A percentile compares a stretch with the other conserved stretches of the same genome.
These are phyloP conservation scores for Immersiporthe knoxdaviesiana DNA, from an alignment of 2,329 filamentous ascomycete species.

Conservation along the genomic window DNA sequence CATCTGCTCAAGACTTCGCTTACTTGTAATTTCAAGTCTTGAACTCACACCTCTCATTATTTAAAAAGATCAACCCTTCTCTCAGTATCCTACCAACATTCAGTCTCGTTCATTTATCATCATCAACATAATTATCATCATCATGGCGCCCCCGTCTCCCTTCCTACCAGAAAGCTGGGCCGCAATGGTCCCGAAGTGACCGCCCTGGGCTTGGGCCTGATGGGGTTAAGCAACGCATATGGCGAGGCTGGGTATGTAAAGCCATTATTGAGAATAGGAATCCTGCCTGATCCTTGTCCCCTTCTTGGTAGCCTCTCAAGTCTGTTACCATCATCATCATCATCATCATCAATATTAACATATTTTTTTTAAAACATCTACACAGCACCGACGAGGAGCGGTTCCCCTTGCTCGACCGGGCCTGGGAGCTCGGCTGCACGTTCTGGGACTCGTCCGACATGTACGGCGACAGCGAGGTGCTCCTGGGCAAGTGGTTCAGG, in stretches of 20 bases:
- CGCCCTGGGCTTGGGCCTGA: constrained; percentile 35
- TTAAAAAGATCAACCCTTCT: too few species aligned
- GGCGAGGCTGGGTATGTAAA: constrained; percentile 26
- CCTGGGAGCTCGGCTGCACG: constrained; percentile 52
- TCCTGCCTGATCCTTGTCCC: too few species aligned
- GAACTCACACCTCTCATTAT: too few species aligned
- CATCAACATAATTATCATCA: neutral
- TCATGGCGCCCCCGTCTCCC: neutral
- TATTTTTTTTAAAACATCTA: neutral
- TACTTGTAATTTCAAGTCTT: neutral
- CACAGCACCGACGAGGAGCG: constrained; percentile 52
- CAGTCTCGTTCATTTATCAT: too few species aligned
- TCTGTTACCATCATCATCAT: neutral
- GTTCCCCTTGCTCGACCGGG: constrained; percentile 54
- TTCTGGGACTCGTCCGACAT: constrained; percentile 56
- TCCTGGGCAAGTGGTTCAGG: constrained; percentile 56
- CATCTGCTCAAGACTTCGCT: neutral
- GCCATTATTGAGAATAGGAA: too few species aligned
- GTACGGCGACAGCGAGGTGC: constrained; percentile 52
- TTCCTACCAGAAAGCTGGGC: constrained; percentile 32
- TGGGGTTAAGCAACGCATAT: constrained; percentile 35
- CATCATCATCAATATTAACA: too few species aligned
- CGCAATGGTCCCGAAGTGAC: constrained; percentile 34
- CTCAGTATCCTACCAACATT: neutral
- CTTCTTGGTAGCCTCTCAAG: too few species aligned